These are phyloP conservation scores for Senecio squalidus DNA, from an alignment of 140 eudicot genomes.

Conservation along the genomic window DNA sequence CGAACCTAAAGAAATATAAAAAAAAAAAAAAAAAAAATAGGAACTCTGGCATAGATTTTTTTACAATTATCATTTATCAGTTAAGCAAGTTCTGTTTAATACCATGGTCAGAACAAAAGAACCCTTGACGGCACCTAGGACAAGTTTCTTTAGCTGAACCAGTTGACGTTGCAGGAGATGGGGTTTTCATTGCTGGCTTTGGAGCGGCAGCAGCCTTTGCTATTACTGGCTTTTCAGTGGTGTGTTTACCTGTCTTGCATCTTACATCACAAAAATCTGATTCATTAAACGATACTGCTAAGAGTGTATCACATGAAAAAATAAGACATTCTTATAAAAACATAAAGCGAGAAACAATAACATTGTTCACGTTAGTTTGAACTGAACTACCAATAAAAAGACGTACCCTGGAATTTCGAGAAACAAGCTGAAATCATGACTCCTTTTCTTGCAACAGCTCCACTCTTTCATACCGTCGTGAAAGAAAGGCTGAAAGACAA, in stretches of 20 bases:
- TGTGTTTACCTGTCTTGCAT: constrained; percentile 89
- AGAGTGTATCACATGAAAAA: background rate
- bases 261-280: constrained; percentile 28
- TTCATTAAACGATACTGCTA: background rate
- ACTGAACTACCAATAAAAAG: background rate
- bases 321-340: background rate
- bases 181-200: constrained; percentile 33
- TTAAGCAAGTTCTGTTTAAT: constrained; percentile 1
- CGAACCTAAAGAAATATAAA: constrained; percentile 43
- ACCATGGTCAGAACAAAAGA: constrained; percentile 98
- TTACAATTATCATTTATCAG: background rate
- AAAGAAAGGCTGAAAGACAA: constrained; percentile 69
- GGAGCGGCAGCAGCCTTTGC: constrained; percentile 43
- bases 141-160: constrained; percentile 61
- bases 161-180: constrained; percentile 32
- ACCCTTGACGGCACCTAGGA: constrained; percentile 92
- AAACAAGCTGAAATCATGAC: constrained; percentile 93
- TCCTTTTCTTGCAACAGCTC: constrained; percentile 98
- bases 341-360: background rate
- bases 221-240: constrained; percentile 79
- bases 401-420: constrained; percentile 91
- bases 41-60: background rate
- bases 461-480: constrained; percentile 99
- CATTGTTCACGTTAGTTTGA: background rate
- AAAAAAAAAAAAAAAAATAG: too few species aligned